Conservation (phyloP, 2,329 filamentous ascomycete genomes). For the Ophiocordyceps polyrhachis-furcata region DNA sequence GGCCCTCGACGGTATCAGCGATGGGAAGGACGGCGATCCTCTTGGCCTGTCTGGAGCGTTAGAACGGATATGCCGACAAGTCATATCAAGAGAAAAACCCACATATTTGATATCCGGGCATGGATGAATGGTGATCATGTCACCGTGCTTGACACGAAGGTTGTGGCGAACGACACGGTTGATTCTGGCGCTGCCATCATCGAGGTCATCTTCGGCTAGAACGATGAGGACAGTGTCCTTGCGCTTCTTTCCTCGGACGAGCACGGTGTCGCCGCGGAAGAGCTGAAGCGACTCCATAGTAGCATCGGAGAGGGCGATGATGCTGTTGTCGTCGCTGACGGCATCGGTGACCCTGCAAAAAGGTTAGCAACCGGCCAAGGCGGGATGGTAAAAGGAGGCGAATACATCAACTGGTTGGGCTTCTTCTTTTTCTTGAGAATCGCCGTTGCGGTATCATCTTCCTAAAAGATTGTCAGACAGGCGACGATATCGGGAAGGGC, state of each 20-base stretch:
- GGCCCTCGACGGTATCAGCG: conserved; percentile 91
- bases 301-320: conserved; percentile 93
- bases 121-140: conserved; percentile 90
- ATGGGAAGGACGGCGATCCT: conserved; percentile 96
- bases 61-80: neutral
- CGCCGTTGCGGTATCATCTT: conserved; percentile 82
- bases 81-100: conserved; percentile 20
- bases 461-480: conserved; percentile 27
- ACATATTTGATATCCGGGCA: conserved; percentile 99
- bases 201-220: conserved; percentile 88
- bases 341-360: conserved; percentile 81
- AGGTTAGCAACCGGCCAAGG: conserved; percentile 6
- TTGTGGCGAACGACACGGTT: conserved; percentile 99
- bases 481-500: conserved; percentile 2
- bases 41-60: conserved; percentile 52
- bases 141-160: conserved; percentile 93
- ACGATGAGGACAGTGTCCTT: conserved; percentile 98
- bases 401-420: conserved; percentile 94
- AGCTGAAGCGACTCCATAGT: conserved; percentile 98
- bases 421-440: conserved; percentile 99
- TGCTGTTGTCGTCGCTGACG: conserved; percentile 98
- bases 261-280: conserved; percentile 94
- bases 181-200: conserved; percentile 91
- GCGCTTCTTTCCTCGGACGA: conserved; percentile 98
- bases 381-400: conserved; percentile 2